Evolutionary conservation across 2,329 filamentous ascomycete species (phyloP).

Genomic region (Hyphodiscus sp.): DNA sequence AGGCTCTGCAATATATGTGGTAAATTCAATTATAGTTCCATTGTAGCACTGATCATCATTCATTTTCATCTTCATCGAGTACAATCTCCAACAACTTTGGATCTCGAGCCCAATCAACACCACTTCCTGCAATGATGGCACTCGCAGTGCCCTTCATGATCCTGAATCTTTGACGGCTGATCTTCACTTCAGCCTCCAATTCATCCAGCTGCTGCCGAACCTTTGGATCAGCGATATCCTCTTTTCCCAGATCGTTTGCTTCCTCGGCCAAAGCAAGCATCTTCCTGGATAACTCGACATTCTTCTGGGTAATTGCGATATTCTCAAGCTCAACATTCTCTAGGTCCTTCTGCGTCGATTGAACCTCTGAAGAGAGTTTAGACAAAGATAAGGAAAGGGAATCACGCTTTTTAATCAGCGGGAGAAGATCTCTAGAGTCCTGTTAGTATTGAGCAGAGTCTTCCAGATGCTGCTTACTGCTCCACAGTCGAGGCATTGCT

Average conservation of each 20-base stretch:
- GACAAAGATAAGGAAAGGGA: conserved; percentile 57
- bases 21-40: too few species aligned
- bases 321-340: conserved; percentile 52
- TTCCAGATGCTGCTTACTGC: conserved; percentile 42
- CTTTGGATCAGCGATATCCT: conserved; percentile 46
- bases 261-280: conserved; percentile 58
- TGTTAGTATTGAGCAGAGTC: conserved; percentile 7
- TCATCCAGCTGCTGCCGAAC: conserved; percentile 49
- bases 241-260: conserved; percentile 44
- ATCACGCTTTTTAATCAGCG: conserved; percentile 62
- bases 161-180: conserved; percentile 61
- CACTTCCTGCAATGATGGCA: conserved; percentile 73
- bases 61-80: conserved; percentile 55
- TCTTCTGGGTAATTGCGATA: conserved; percentile 49
- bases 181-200: conserved; percentile 53
- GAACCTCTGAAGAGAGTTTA: conserved; percentile 48
- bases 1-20: too few species aligned
- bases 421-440: conserved; percentile 43
- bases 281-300: conserved; percentile 54
- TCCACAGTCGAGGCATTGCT: conserved; percentile 59
- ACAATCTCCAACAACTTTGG: conserved; percentile 63
- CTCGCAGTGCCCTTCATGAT: conserved; percentile 74
- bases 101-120: conserved; percentile 73
- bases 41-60: conserved; percentile 20
- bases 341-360: conserved; percentile 45